Evolutionary conservation across 257 asterid genomes (phyloP), one percentile per base, ranked within the genome.

Genomic region (Paulownia fortunei): DNA sequence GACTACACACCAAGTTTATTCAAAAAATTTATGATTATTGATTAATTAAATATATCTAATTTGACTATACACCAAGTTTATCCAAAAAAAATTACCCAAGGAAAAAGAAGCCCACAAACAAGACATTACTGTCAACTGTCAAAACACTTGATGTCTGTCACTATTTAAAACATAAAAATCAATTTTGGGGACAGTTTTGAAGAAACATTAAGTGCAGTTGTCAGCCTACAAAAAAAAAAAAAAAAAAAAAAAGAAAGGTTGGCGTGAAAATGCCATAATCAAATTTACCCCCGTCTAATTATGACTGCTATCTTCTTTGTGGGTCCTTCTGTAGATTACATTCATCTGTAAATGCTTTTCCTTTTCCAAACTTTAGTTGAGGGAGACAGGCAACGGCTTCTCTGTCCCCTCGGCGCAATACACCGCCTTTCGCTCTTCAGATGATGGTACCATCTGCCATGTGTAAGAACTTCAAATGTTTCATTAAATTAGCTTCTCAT

Each of bases 231-330:
- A n/a, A n/a, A n/a, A n/a, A n/a, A n/a, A n/a, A n/a, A n/a, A n/a
- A n/a, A n/a, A n/a, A n/a, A n/a, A n/a, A n/a, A n/a, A n/a, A n/a
- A n/a, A n/a, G n/a, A n/a, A n/a, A n/a, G n/a, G n/a, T 8, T 46
- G 63, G 81, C 81, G 72, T 79, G 72, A 76, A 74, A 79, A 75
- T 18, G 6, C 37, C 19, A 62, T 42, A 61, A 69, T 78, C 62
- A 52, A 71, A 67, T 18, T 47, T 30, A 34, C 0, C 2, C 34
- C 9, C 58, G 51, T 74, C 46, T 78, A n/a, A 39, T 41, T 4
- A 73, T 60, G 54, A 34, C 19, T 7, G 7, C 42, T 68, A 41
- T 68, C 56, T 42, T 59, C 30, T 66, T 39, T 23, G 51, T 9
- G 19, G 54, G 59, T 24, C 58, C 8, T 13, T 12, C 0, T 26